phyloP scores from a whole-genome alignment of 2,329 filamentous ascomycete species.

The Xylaria sp. region DNA sequence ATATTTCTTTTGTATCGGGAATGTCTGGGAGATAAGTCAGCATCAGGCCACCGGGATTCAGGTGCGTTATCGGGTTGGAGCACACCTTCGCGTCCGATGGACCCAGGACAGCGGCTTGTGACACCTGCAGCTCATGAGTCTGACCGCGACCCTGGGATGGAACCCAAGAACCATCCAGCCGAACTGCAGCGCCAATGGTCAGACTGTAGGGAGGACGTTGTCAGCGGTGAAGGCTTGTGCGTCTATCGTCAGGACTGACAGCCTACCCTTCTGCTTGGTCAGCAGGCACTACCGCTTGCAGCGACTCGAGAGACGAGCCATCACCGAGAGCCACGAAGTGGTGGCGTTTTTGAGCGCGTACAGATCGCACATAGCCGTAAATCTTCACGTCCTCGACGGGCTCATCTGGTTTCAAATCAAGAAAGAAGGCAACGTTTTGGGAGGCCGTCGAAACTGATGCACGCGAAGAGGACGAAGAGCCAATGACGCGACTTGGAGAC shows the following conservation, averaged over 20 bases:
- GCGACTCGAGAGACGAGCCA: constrained; percentile 80
- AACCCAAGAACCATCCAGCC: constrained; percentile 81
- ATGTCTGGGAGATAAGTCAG: constrained; percentile 68
- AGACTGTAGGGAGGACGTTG: constrained; percentile 64
- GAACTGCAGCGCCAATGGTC: constrained; percentile 82
- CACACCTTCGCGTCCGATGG: constrained; percentile 81
- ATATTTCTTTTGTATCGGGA: constrained; percentile 96
- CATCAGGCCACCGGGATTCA: constrained; percentile 37
- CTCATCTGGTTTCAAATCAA: constrained; percentile 61
- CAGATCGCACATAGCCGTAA: constrained; percentile 83
- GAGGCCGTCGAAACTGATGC: constrained; percentile 51
- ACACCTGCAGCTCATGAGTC: constrained; percentile 82
- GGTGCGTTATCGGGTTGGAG: constrained; percentile 38
- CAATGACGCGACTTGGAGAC: constrained; percentile 26
- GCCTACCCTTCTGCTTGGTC: constrained; percentile 77
- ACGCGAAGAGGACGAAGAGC: constrained; percentile 28
- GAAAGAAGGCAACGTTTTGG: constrained; percentile 65
- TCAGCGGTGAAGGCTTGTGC: constrained; percentile 46
- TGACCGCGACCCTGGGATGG: constrained; percentile 75
- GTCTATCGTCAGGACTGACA: constrained; percentile 37
- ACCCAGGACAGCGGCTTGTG: constrained; percentile 76
- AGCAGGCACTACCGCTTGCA: constrained; percentile 84
- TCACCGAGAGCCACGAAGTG: constrained; percentile 89
- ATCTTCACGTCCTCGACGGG: constrained; percentile 66
- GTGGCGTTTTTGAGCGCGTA: constrained; percentile 85